These are phyloP conservation scores for Erucastrum elatum DNA, from an alignment of 345 rosid species.

Conservation along the genomic window DNA sequence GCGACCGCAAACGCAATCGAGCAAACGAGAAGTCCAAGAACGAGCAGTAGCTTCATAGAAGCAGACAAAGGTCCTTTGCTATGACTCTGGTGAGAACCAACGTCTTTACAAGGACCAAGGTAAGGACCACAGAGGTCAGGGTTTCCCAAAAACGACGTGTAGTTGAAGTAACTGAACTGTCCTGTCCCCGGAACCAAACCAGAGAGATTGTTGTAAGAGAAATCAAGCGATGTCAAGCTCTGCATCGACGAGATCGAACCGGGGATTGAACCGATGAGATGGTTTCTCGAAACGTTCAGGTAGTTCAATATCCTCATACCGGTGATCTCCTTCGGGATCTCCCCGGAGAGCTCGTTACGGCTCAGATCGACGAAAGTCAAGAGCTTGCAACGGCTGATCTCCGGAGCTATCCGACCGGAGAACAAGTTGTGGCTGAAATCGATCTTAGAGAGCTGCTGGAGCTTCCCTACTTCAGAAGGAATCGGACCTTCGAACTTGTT, in stretches of 20 bases:
- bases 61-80: conserved; percentile 68
- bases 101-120: conserved; percentile 74
- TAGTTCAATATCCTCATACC: conserved; percentile 81
- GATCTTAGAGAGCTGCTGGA: conserved; percentile 78
- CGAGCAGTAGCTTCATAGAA: conserved; percentile 79
- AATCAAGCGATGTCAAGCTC: conserved; percentile 89
- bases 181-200: conserved; percentile 91
- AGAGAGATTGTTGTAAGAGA: conserved; percentile 83
- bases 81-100: conserved; percentile 53
- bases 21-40: conserved; percentile 75
- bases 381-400: conserved; percentile 79
- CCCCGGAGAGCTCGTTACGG: conserved; percentile 75
- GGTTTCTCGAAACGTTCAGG: conserved; percentile 80
- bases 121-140: conserved; percentile 84
- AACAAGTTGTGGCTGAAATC: conserved; percentile 77
- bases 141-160: conserved; percentile 83
- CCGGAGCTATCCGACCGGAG: conserved; percentile 61
- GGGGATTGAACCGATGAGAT: conserved; percentile 72
- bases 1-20: conserved; percentile 81
- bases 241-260: conserved; percentile 76
- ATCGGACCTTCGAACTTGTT: conserved; percentile 73
- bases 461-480: conserved; percentile 72
- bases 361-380: conserved; percentile 83
- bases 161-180: conserved; percentile 87
- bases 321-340: conserved; percentile 72